phyloP scores from a whole-genome alignment of 805 yeast genomes.

The Priceomyces castillae region DNA sequence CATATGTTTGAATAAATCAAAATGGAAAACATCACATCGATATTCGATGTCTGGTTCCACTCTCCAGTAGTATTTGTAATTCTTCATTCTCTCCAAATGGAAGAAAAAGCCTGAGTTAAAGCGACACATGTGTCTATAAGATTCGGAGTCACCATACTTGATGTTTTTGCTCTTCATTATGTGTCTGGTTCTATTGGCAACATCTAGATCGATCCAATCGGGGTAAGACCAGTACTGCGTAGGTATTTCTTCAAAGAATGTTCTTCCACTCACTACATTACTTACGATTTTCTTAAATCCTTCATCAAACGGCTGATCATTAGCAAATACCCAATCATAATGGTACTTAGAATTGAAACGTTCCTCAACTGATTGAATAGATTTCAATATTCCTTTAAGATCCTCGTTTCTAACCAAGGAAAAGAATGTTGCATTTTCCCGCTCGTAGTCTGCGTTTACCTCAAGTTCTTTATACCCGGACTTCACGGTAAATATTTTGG shows the following conservation, averaged over 20 bases:
- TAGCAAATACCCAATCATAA: constrained; percentile 27
- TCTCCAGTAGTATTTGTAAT: constrained; percentile 25
- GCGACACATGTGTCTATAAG: constrained; percentile 25
- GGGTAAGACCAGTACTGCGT: constrained; percentile 22
- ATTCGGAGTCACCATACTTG: constrained; percentile 32
- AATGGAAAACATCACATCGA: constrained; percentile 18
- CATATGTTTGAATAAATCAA: constrained; percentile 21
- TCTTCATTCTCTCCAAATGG: constrained; percentile 17
- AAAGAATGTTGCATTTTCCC: constrained; percentile 17
- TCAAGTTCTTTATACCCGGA: background rate
- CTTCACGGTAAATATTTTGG: background rate
- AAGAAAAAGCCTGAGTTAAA: constrained; percentile 23
- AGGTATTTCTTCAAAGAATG: constrained; percentile 20
- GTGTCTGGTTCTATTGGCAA: constrained; percentile 26
- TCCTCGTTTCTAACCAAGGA: constrained; percentile 17
- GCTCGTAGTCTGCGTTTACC: background rate
- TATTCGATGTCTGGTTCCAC: constrained; percentile 23
- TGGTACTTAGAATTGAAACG: constrained; percentile 20
- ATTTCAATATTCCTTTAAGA: constrained; percentile 10
- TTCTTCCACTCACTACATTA: constrained; percentile 18
- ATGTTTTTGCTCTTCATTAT: constrained; percentile 24
- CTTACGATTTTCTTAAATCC: constrained; percentile 16
- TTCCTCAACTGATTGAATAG: constrained; percentile 22
- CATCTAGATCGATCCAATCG: constrained; percentile 19
- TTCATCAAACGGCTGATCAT: constrained; percentile 22